A percentile compares a stretch with the other conserved stretches of the same genome.
These are phyloP conservation scores for Ganoderma lucidum DNA, from an alignment of 1,284 basidiomycete genomes.

Conservation along the genomic window DNA sequence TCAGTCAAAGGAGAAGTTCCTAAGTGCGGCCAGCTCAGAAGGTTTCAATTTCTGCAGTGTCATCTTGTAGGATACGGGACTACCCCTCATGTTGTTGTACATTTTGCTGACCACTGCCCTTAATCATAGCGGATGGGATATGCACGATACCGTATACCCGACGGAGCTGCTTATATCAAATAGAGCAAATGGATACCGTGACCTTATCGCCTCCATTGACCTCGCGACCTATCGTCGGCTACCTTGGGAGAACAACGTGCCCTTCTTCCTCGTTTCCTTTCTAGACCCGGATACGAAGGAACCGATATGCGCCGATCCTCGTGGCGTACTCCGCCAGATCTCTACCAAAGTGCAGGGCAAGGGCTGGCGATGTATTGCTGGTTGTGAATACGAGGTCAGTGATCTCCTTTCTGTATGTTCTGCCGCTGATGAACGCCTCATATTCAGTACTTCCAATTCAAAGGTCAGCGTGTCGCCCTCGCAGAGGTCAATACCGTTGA, in stretches of 20 bases:
- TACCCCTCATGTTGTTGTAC: neutral
- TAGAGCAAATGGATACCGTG: slow-evolving; percentile 89
- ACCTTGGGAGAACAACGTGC: slow-evolving; percentile 92
- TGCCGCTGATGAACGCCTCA: slow-evolving; percentile 3
- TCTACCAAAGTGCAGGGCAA: slow-evolving; percentile 56
- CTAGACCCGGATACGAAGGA: slow-evolving; percentile 83
- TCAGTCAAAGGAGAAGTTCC: slow-evolving; percentile 91
- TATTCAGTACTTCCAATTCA: slow-evolving; percentile 91
- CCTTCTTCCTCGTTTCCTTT: slow-evolving; percentile 94
- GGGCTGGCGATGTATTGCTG: slow-evolving; percentile 76
- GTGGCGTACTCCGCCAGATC: slow-evolving; percentile 78
- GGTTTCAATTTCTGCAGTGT: slow-evolving; percentile 95
- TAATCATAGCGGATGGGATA: slow-evolving; percentile 79
- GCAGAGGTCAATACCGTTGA: neutral
- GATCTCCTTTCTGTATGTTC: neutral
- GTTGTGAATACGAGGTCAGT: slow-evolving; percentile 89
- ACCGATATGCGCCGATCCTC: slow-evolving; percentile 85
- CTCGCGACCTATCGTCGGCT: slow-evolving; percentile 87
- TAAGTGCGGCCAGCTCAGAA: slow-evolving; percentile 82
- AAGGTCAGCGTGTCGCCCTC: slow-evolving; percentile 56
- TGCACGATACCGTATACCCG: slow-evolving; percentile 86
- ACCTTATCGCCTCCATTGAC: slow-evolving; percentile 87
- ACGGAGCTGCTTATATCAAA: slow-evolving; percentile 92
- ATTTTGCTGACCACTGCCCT: neutral
- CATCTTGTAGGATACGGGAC: slow-evolving; percentile 67